Base-by-base conservation (phyloP, 2,329 filamentous ascomycete genomes). In the Ophiostoma piceae region DNA sequence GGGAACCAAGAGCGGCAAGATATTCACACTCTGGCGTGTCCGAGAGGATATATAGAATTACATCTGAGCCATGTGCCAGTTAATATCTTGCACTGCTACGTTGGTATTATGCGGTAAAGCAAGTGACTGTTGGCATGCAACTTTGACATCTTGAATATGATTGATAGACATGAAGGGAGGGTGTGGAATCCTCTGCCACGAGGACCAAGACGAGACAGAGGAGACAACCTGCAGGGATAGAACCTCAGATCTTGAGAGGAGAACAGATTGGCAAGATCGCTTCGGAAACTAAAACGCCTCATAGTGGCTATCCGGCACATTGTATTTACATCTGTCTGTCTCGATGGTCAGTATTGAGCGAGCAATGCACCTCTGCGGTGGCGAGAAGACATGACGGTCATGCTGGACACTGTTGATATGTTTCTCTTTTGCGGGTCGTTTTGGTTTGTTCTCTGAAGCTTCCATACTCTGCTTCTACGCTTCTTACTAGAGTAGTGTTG, bases 391-490 rank as follows among this genome's bases (percentile, higher is more conserved):
- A 19, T 32, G 12, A 2, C 57, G 26, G 8, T 62, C 26, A 62
- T 62, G 57, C 57, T 32, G 22, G 57, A 6, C 3, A 32, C 14
- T 14, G 14, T 16, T 32, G 57, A 32, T 12, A 16, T 32, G 57
- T 32, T 62, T 62, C 26, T 26, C 22, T 32, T 62, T 32, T 29
- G 57, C 26, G 57, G 57, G 22, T 12, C 57, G 14, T 35, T 62
- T 29, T 62, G 16, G 57, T 32, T 62, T 62, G 14, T 62, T 62
- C 57, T 62, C 22, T 62, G 11, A n/a, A 29, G 57, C 57, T 62
- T 62, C 57, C 14, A 35, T 62, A 26, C 57, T 32, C 32, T 62
- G 22, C 51, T 57, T 57, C 22, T 57, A 26, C 22, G 22, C 51
- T 62, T 32, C 26, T 32, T 62, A 16, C 26, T 12, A 57, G 12